phyloP scores from a whole-genome alignment of 768 basidiomycete genomes.

The Rubroboletus satanas region DNA sequence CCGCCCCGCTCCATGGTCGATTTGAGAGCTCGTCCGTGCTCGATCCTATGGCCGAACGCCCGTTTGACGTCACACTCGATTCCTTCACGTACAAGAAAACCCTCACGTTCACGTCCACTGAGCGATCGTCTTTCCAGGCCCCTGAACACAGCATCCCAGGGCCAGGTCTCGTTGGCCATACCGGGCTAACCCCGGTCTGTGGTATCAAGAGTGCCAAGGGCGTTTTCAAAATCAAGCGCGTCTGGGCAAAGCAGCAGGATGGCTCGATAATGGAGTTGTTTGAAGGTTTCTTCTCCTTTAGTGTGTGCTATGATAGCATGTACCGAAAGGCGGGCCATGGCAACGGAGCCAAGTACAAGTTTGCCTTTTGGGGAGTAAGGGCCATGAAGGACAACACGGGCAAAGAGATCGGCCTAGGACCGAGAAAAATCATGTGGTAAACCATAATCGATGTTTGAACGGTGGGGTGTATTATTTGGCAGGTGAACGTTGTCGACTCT shows the following conservation, averaged over 20 bases:
- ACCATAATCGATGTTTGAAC: not conserved
- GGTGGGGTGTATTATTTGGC: not conserved
- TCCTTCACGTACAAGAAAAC: constrained; percentile 23
- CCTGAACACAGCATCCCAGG: constrained; percentile 20
- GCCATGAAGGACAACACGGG: constrained; percentile 33
- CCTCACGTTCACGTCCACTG: constrained; percentile 28
- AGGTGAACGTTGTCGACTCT: not conserved
- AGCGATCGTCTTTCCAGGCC: constrained; percentile 24
- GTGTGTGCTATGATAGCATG: constrained; percentile 32
- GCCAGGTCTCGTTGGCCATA: constrained; percentile 29
- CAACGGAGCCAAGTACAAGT: constrained; percentile 25
- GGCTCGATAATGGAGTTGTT: constrained; percentile 33
- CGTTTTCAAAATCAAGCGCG: constrained; percentile 33
- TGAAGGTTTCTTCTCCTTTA: constrained; percentile 38
- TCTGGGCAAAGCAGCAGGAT: constrained; percentile 29
- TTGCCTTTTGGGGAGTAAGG: constrained; percentile 38
- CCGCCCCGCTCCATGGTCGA: constrained; percentile 19
- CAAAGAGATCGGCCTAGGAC: constrained; percentile 33
- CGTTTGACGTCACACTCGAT: constrained; percentile 31
- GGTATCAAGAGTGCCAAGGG: constrained; percentile 35
- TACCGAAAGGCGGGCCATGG: constrained; percentile 37
- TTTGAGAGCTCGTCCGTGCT: constrained; percentile 25
- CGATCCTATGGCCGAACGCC: constrained; percentile 36
- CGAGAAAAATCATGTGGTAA: constrained; percentile 17
- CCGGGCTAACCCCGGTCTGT: constrained; percentile 23